Percentiles rank a stretch among this genome's conserved stretches.
phyloP scores from a whole-genome alignment of 2,329 filamentous ascomycete genomes.

The Esteya vermicola region DNA sequence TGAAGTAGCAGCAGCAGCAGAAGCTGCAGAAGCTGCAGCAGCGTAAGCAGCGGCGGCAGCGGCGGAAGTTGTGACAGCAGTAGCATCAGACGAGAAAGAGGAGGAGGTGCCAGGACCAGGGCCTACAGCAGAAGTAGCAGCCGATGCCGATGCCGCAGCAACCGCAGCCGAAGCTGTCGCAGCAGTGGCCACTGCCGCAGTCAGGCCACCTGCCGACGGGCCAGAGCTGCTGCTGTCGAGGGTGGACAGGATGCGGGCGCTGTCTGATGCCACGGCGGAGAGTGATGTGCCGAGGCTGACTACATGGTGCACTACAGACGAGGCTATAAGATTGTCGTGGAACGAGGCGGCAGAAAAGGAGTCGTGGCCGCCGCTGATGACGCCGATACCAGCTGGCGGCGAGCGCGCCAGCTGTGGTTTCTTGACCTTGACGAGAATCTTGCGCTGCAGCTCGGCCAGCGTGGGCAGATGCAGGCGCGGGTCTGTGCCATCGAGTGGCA shows the following conservation, averaged over 20 bases:
- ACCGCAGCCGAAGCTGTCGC: no score
- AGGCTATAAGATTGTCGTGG: background rate
- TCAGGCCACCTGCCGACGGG: background rate
- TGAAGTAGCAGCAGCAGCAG: no score
- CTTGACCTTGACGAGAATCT: conserved; percentile 77
- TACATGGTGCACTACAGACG: background rate
- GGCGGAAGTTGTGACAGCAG: no score
- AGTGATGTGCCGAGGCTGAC: conserved; percentile 14
- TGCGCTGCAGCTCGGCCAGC: conserved; percentile 57
- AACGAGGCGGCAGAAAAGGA: background rate
- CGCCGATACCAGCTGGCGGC: background rate
- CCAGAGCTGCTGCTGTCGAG: conserved; percentile 14
- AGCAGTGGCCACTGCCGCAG: no score
- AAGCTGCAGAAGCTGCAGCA: no score
- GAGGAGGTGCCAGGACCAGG: no score
- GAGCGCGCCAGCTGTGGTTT: conserved; percentile 26
- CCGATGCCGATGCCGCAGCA: no score
- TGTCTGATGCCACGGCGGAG: conserved; percentile 12
- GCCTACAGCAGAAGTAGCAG: no score
- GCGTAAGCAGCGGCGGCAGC: no score
- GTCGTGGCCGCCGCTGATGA: no score
- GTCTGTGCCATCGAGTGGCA: conserved; percentile 32
- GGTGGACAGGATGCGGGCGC: conserved; percentile 13
- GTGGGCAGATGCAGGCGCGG: conserved; percentile 46
- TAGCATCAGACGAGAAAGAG: no score